Percentiles rank a stretch among this genome's conserved stretches.
phyloP scores from a whole-genome alignment of 805 yeast species.

The Sugiyamaella marilandica region DNA sequence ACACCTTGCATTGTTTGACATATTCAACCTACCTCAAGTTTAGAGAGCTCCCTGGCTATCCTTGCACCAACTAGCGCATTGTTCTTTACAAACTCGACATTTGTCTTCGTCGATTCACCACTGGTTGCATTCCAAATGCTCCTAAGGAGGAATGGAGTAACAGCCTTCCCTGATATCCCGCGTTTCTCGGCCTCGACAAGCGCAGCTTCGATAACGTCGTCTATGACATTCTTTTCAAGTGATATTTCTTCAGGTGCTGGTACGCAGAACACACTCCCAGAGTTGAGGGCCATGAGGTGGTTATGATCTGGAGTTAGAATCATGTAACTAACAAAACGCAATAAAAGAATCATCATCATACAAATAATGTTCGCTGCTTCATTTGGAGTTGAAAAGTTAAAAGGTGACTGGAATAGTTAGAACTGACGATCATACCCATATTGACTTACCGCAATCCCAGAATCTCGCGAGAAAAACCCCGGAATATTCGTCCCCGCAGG shows the following conservation, averaged over 20 bases:
- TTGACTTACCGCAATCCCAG: conserved; percentile 46
- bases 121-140: conserved; percentile 62
- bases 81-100: conserved; percentile 69
- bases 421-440: too few species aligned
- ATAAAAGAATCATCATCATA: conserved; percentile 21
- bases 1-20: too few species aligned
- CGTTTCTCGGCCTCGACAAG: conserved; percentile 46
- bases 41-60: conserved; percentile 54
- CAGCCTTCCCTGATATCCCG: conserved; percentile 63
- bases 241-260: conserved; percentile 73
- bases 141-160: conserved; percentile 72
- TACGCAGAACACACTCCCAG: conserved; percentile 75
- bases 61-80: conserved; percentile 66
- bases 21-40: conserved; percentile 31
- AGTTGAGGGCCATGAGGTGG: conserved; percentile 44
- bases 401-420: conserved; percentile 47
- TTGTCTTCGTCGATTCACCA: conserved; percentile 66
- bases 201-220: conserved; percentile 54
- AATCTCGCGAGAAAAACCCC: conserved; percentile 75
- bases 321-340: neutral
- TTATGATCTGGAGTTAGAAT: conserved; percentile 32
- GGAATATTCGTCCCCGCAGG: conserved; percentile 56
- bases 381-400: conserved; percentile 45
- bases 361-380: conserved; percentile 63
- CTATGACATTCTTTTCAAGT: conserved; percentile 49